phyloP scores from a whole-genome alignment of 441 rosid genomes.

The Theobroma grandiflorum region DNA sequence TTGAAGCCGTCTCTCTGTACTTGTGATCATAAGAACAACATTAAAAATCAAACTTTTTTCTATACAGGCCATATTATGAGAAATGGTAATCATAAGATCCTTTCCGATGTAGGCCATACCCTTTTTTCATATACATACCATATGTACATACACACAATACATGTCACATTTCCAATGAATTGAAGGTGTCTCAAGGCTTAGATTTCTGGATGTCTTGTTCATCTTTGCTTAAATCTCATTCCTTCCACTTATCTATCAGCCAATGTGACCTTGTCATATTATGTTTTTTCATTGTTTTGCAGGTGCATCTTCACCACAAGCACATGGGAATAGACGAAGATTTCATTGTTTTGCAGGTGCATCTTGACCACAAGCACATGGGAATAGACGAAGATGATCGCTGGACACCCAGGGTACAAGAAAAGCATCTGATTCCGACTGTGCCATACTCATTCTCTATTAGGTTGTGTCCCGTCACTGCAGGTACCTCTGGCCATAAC shows the following conservation, averaged over 20 bases:
- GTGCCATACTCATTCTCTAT: conserved; percentile 76
- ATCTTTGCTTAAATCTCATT: neutral
- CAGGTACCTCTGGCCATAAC: conserved; percentile 57
- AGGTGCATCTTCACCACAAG: no score
- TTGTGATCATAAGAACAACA: no score
- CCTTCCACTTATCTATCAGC: neutral
- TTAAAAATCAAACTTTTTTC: no score
- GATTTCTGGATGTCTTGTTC: neutral
- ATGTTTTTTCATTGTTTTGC: conserved; percentile 14
- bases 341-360: conserved; percentile 93
- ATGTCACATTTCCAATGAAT: neutral
- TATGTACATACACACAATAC: neutral
- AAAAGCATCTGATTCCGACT: conserved; percentile 76
- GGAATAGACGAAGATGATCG: conserved; percentile 97
- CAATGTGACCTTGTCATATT: neutral
- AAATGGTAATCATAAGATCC: neutral
- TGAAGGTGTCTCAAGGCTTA: neutral
- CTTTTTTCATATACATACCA: neutral
- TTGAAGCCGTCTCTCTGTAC: neutral
- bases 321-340: no score
- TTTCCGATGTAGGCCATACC: neutral
- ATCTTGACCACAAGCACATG: conserved; percentile 98
- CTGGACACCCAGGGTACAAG: conserved; percentile 86
- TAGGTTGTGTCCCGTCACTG: conserved; percentile 70
- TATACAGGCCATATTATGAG: neutral